These are phyloP conservation scores for Penicillium glabrum DNA, from an alignment of 2,329 filamentous ascomycete species.

Conservation along the genomic window DNA sequence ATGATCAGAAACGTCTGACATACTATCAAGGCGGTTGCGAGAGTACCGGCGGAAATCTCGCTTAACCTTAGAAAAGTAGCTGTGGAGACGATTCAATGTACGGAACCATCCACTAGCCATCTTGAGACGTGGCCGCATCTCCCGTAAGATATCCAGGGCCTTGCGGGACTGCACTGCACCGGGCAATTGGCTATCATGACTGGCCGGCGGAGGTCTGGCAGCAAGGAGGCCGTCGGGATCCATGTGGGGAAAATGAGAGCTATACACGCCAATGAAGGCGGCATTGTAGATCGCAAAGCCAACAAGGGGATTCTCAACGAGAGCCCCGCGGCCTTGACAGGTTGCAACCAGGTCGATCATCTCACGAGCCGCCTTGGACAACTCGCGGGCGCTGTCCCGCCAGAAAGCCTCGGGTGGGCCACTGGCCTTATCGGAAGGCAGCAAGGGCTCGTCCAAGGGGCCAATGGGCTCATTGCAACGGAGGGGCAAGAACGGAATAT, in stretches of 20 bases:
- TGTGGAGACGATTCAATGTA: constrained; percentile 43
- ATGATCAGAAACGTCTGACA: constrained; percentile 29
- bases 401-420: constrained; percentile 51
- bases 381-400: constrained; percentile 50
- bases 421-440: constrained; percentile 43
- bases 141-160: constrained; percentile 39
- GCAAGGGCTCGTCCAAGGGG: constrained; percentile 52
- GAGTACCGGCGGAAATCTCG: constrained; percentile 38
- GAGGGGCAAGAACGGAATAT: constrained; percentile 56
- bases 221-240: constrained; percentile 53
- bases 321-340: constrained; percentile 51
- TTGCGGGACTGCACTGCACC: constrained; percentile 37
- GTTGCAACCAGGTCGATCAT: constrained; percentile 54
- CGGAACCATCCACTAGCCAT: constrained; percentile 46
- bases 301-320: constrained; percentile 57
- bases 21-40: constrained; percentile 30
- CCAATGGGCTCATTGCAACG: constrained; percentile 51
- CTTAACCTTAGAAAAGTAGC: constrained; percentile 42
- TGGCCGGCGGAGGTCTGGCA: constrained; percentile 23
- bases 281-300: constrained; percentile 58
- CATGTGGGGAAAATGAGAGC: constrained; percentile 56
- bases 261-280: constrained; percentile 53
- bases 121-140: constrained; percentile 41
- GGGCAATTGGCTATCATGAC: constrained; percentile 27
- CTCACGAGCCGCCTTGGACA: constrained; percentile 54